Base-by-base conservation (phyloP, 2,329 filamentous ascomycete genomes). In the Cordyceps fumosorosea region DNA sequence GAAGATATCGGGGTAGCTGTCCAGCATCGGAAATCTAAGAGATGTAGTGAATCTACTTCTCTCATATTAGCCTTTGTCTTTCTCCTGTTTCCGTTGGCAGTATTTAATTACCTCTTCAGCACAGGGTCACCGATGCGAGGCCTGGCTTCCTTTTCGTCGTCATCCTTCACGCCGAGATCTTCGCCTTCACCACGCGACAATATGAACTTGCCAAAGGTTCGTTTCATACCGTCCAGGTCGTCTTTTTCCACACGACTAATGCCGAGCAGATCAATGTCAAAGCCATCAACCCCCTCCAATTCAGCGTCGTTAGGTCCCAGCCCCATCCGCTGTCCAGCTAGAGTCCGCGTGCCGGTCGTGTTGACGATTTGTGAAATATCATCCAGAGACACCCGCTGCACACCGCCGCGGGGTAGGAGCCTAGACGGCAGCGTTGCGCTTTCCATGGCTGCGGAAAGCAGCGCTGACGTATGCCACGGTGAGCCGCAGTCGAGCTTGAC, bases 1-100 rank as follows among this genome's bases (percentile, higher is more conserved):
- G 73, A 93, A 91, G 60, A 97, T 88, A 34, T 78, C 77, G 0
- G 95, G 95, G 71, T 90, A 97, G 72, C 91, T 96, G 70, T 95
- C 87, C 40, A 96, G 81, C 32, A 93, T 71, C 1, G 93, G 92
- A 69, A 92, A 95, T 1, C 82, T 77, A 8, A 93, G 79, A 2
- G 75, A 52, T 10, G 80, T 77, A 62, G 80, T 75, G 68, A 84
- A 86, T 34, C 73, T 75, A 26, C 12, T 51, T 45, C 6, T 26
- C 40, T 22, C 37, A 4, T 22, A 48, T 64, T 22, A 64, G 63
- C 14, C 34, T 18, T 24, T 24, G 8, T 6, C 29, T 40, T 16
- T 8, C 29, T 20, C 3, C 11, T 42, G 16, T n/a, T n/a, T 10
- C 1, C n/a, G 11, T 47, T n/a, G 16, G 16, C 18, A 32, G 22